Evolutionary conservation across 2,329 filamentous ascomycete genomes (phyloP), one percentile per base, ranked within the genome.

Genomic region (Eutypella sp.): DNA sequence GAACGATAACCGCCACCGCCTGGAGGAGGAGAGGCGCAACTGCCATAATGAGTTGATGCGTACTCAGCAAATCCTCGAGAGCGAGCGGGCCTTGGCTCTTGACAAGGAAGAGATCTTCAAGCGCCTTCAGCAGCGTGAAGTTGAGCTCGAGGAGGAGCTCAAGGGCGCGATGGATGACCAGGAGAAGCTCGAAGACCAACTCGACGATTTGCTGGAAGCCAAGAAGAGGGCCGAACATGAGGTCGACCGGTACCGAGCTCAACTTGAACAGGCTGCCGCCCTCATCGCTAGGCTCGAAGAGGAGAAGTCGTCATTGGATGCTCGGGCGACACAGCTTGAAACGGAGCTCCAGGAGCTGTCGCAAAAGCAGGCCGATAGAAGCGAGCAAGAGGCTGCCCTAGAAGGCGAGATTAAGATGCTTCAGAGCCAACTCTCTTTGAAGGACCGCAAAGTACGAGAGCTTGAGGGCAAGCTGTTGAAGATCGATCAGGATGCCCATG

Each of bases 81-180:
- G 91, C 54, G 95, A 99, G 67, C 83, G 93, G 41, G 89, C 92
- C n/a, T 75, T 99, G 36, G 93, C 93, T 1, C 73, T 99, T 5
- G 93, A 99, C 67, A 99, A 99, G 64, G 95, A 99, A 63, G 93
- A 99, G 60, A 99, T 99, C 49, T 99, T 97, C 74, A 95, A 92
- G 63, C 82, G 95, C n/a, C 75, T 99, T 19, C 93, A 96, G 62
- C 73, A 85, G 44, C 86, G 93, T n/a, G 93, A 99, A 67, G 78
- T 83, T 10, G 92, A 99, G 63, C 78, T 99, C 4, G 88, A 85
- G 43, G 95, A 99, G 60, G 96, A 97, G 69, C 78, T 99, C 23
- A 81, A 89, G 31, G 92, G 88, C 33, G 92, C 92, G 24, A 82
- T 97, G 48, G 87, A 95, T 19, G 95, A 99, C 57, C 92, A 97